Evolutionary conservation across 2,329 filamentous ascomycete genomes (phyloP).

Genomic region (Akanthomyces dipterigenus): DNA sequence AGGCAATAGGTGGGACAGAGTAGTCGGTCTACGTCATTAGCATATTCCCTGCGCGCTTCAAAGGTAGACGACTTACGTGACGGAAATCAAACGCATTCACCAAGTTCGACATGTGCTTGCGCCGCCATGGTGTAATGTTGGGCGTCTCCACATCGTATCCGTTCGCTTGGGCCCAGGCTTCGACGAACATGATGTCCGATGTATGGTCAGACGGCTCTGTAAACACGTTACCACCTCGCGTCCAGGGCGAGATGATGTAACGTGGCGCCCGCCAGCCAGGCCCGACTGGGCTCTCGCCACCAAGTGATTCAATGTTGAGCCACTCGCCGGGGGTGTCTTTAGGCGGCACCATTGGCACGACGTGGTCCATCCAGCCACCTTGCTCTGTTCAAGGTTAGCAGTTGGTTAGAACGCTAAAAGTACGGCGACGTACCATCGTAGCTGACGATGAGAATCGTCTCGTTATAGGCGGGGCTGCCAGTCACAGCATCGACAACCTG

Average conservation of each 20-base stretch:
- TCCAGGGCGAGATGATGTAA: conserved; percentile 48
- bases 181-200: conserved; percentile 46
- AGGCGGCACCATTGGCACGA: conserved; percentile 40
- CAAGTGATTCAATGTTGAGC: conserved; percentile 34
- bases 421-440: conserved; percentile 29
- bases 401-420: not conserved
- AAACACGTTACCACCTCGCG: conserved; percentile 45
- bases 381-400: conserved; percentile 27
- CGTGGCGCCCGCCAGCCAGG: conserved; percentile 40
- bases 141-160: conserved; percentile 24
- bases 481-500: conserved; percentile 44
- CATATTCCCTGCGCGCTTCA: not conserved
- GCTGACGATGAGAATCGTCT: conserved; percentile 44
- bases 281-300: conserved; percentile 21
- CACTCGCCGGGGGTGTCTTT: conserved; percentile 43
- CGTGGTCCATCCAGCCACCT: conserved; percentile 47
- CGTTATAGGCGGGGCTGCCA: conserved; percentile 39
- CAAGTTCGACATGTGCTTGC: conserved; percentile 21
- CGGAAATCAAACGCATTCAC: conserved; percentile 33
- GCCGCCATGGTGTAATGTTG: conserved; percentile 21
- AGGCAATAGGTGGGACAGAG: conserved; percentile 32
- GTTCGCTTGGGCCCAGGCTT: conserved; percentile 32
- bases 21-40: conserved; percentile 29
- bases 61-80: conserved; percentile 18
- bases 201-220: conserved; percentile 47